Conservation (phyloP, 2,329 filamentous ascomycete genomes). For the Colletotrichum tofieldiae region DNA sequence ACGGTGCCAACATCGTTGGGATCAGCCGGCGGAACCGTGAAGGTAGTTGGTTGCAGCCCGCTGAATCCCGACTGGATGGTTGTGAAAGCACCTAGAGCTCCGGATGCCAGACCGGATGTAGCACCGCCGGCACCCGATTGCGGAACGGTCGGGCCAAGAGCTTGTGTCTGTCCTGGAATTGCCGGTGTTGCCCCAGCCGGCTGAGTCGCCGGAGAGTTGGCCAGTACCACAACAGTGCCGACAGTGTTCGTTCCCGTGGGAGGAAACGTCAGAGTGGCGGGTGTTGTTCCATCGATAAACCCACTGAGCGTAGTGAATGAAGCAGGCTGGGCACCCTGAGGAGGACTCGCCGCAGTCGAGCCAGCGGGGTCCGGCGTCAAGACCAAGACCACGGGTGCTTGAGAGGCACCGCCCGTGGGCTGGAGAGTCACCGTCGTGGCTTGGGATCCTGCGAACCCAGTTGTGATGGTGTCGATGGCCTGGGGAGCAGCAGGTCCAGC, state of each 20-base stretch:
- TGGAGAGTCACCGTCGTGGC: constrained; percentile 21
- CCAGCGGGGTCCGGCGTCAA: constrained; percentile 15
- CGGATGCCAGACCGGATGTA: neutral
- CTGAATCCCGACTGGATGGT: constrained; percentile 36
- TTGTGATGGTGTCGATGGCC: constrained; percentile 16
- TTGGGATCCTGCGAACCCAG: neutral
- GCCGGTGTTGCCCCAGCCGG: neutral
- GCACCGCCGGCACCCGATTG: neutral
- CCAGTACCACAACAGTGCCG: constrained; percentile 24
- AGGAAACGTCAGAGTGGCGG: constrained; percentile 27
- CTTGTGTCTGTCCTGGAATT: constrained; percentile 7
- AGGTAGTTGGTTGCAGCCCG: constrained; percentile 28
- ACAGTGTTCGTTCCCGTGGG: constrained; percentile 5
- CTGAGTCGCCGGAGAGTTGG: neutral
- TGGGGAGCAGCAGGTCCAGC: neutral
- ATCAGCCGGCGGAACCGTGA: constrained; percentile 26
- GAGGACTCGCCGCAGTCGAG: neutral
- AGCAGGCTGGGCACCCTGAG: constrained; percentile 1
- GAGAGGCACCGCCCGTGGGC: neutral
- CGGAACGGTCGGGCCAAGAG: neutral
- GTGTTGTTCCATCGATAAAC: neutral
- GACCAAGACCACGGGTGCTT: constrained; percentile 1
- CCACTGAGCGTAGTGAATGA: constrained; percentile 31
- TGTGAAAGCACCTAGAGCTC: constrained; percentile 6
- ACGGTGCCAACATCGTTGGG: constrained; percentile 18